Evolutionary conservation across 202 grass and related monocot genomes (phyloP), one percentile per base, ranked within the genome.

Genomic region (Setaria italica): DNA sequence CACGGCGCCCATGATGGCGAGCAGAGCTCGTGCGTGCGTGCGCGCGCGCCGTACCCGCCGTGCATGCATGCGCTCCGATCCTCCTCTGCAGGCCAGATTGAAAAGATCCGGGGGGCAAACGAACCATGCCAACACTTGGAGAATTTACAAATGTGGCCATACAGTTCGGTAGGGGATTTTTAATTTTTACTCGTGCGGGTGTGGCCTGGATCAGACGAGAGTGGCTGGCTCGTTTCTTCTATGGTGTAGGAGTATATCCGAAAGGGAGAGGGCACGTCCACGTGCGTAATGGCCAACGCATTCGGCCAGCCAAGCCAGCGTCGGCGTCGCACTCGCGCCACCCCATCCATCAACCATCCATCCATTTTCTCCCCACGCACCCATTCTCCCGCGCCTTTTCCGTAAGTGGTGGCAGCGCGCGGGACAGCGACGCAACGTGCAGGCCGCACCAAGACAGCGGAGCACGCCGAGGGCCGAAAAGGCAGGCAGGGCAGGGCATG

Each of bases 361-460:
- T 30, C 30, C 9, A 15, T 35, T 35, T 35, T 35, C 34, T 41
- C 39, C 64, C 65, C 66, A 32, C 13, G 4, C 5, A 4, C 21
- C 67, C 14, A 62, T 42, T 11, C 17, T 7, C 47, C 32, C 57
- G 15, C n/a, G 64, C 32, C 79, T 2, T 11, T n/a, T 78, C 78
- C 54, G 42, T 6, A 2, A 10, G 76, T 35, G 46, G 25, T 46
- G 57, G 20, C 16, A 12, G 16, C 42, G 13, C 21, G 60, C 4
- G 60, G 65, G 82, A 85, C 63, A 85, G 70, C 77, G 71, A 85
- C 51, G 82, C 87, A 29, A 41, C 80, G 80, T 55, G 68, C 80
- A 25, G 43, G 48, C n/a, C 60, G 69, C 70, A 58, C 81, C 62
- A 47, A 87, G 56, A 56, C 50, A 35, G 25, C 21, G 67, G 59